Conservation (phyloP, 345 rosid genomes). For the Corymbia maculata region DNA sequence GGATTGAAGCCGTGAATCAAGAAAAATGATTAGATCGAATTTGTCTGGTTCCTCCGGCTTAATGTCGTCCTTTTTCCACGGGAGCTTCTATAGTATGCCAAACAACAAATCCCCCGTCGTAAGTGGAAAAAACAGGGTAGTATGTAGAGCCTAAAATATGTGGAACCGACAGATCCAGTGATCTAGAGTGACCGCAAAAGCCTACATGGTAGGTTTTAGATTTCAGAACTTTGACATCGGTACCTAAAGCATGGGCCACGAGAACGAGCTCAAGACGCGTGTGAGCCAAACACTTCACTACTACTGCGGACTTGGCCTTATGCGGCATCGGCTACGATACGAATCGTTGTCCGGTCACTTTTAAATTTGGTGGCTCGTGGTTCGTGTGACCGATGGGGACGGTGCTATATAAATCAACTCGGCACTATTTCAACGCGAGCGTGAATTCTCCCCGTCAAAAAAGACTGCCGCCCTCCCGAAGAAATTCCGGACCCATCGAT, state of each 20-base stretch:
- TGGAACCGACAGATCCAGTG: neutral
- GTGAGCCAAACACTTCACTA: neutral
- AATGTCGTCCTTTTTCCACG: neutral
- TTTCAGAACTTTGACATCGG: neutral
- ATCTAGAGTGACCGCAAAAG: neutral
- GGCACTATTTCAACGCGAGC: neutral
- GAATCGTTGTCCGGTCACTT: neutral
- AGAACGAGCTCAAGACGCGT: too few species aligned
- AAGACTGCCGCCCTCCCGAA: neutral
- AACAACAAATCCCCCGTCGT: neutral
- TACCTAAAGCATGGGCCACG: too few species aligned
- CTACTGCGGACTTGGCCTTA: neutral
- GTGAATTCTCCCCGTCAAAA: neutral
- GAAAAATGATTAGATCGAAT: neutral
- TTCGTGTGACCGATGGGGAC: neutral
- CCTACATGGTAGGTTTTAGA: rapidly evolving
- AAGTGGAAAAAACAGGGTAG: neutral
- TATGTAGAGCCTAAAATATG: neutral
- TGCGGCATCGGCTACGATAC: neutral
- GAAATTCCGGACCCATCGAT: neutral
- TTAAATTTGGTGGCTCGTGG: neutral
- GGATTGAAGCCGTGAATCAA: rapidly evolving
- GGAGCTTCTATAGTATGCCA: neutral
- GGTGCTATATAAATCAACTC: neutral
- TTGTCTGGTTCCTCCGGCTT: too few species aligned